Evolutionary conservation across 495 filamentous ascomycete species (phyloP), one percentile per base, ranked within the genome.

Genomic region (Amphirosellinia nigrospora): DNA sequence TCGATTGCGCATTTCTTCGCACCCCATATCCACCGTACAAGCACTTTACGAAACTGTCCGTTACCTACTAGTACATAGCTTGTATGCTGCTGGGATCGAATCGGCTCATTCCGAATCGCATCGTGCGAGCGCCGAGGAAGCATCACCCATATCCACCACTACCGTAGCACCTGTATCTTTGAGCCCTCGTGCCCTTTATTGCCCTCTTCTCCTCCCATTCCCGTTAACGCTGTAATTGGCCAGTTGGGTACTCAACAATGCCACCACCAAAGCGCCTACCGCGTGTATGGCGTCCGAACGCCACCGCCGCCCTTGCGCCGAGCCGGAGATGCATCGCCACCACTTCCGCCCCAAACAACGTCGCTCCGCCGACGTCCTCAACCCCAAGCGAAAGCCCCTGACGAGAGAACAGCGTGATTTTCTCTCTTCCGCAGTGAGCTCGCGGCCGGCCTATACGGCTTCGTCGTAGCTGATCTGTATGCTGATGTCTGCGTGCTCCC

Each of bases 381-480:
- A 36, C 60, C 43, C 66, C 81, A 72, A 82, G 79, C 78, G 74
- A 70, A 89, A 89, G 74, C 87, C 90, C 34, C 84, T 97, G 39
- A 93, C 88, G 64, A 79, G 85, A 64, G 82, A 86, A 56, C 94
- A 97, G 76, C 86, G 87, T 36, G 84, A 89, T 55, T 96, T 91
- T 77, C 89, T 98, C 68, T 92, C 93, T 62, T 86, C 88, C 63
- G 94, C 94, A 69, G 88, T 90, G 82, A 72, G 84, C 71, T 50
- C 55, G 64, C 43, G 50, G 16, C 50, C n/a, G 58, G 45, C 43
- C 48, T 46, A 5, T 26, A 11, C 28, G 26, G 19, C 13, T 43
- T 41, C 19, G 2, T 66, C 21, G 23, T 8, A 4, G 39, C 36
- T 15, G 38, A 32, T 62, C n/a, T 7, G n/a, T 52, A 45, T 69